Percentiles rank a stretch among this genome's conserved stretches.
These are phyloP conservation scores for Hypsizygus marmoreus DNA, from an alignment of 768 basidiomycete species.

Conservation along the genomic window DNA sequence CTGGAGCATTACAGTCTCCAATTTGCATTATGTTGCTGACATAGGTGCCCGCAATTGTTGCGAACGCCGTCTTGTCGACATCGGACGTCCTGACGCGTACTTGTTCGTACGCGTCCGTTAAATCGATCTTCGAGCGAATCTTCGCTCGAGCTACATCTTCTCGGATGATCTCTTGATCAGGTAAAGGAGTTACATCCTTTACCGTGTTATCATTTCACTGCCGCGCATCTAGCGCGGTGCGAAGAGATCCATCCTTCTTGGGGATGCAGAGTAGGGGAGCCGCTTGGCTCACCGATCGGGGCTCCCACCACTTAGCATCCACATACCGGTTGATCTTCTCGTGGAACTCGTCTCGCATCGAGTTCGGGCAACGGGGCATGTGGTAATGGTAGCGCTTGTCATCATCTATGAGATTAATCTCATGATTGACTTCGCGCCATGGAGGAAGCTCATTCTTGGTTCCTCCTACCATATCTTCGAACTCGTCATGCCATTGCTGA, in stretches of 20 bases:
- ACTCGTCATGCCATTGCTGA: slow-evolving; percentile 18
- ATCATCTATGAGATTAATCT: slow-evolving; percentile 36
- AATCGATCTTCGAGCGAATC: slow-evolving; percentile 38
- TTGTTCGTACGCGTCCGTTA: slow-evolving; percentile 44
- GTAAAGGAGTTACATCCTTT: slow-evolving; percentile 40
- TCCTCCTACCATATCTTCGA: slow-evolving; percentile 19
- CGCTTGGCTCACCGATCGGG: slow-evolving; percentile 1
- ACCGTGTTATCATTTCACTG: slow-evolving; percentile 41
- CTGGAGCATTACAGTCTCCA: slow-evolving; percentile 46
- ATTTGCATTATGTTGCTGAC: slow-evolving; percentile 43
- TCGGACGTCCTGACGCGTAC: slow-evolving; percentile 42
- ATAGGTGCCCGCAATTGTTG: slow-evolving; percentile 38
- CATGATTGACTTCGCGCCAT: slow-evolving; percentile 36
- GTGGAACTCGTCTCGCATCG: slow-evolving; percentile 24
- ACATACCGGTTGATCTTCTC: slow-evolving; percentile 33
- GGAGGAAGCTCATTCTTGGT: slow-evolving; percentile 27
- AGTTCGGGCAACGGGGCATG: slow-evolving; percentile 31
- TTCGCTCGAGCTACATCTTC: slow-evolving; percentile 30
- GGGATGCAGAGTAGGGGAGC: background rate
- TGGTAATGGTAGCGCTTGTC: slow-evolving; percentile 29
- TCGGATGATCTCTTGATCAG: slow-evolving; percentile 35
- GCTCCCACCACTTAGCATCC: slow-evolving; percentile 35
- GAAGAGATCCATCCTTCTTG: background rate
- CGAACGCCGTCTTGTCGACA: slow-evolving; percentile 32
- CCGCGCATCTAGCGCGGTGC: slow-evolving; percentile 28